Base-by-base conservation (phyloP, 371 early-diverging fungal species). In the Mucor sp. region DNA sequence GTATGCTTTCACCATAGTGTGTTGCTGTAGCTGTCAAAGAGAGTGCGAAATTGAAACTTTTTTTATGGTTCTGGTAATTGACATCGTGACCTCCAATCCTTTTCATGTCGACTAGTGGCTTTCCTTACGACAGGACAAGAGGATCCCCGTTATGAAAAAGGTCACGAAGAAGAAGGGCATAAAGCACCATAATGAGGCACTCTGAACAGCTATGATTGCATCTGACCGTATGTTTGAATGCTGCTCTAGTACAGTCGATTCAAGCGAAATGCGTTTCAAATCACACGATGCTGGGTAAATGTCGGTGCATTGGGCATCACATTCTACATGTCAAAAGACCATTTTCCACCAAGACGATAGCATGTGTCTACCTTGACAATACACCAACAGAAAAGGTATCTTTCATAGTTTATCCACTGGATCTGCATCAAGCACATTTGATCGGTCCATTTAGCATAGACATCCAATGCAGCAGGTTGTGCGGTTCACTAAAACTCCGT, bases 1-100 rank as follows among this genome's bases (percentile, higher is more conserved):
- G 76, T 97, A 97, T 56, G 89, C 87, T 81, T 90, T 89, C 56
- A 89, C 90, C 90, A 90, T 90, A 9, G 37, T 58, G 32, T 58
- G 17, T 33, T 11, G 11, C 3, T 30, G 17, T 21, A 25, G 14
- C 50, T 30, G 57, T 56, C 57, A 32, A 56, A 56, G 6, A 33
- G 32, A 32, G 28, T 50, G 4, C 11, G 50, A 25, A 50, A 48
- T 25, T 50, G 50, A 50, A 50, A 50, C 50, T 50, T 50, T 50
- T 44, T 50, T 50, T 50, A 50, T 50, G 50, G 50, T 25, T 50
- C 50, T 50, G 11, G 21, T 50, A 12, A 23, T 50, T 50, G 8
- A 50, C 12, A 23, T 50, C 23, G 50, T 50, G 50, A 50, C 50
- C 50, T 50, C 14, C 50, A 50, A 50, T 50, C 50, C 50, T 50